Evolutionary conservation across 306 rosid genomes (phyloP), one percentile per base, ranked within the genome.

Genomic region (Begonia fuchsioides): DNA sequence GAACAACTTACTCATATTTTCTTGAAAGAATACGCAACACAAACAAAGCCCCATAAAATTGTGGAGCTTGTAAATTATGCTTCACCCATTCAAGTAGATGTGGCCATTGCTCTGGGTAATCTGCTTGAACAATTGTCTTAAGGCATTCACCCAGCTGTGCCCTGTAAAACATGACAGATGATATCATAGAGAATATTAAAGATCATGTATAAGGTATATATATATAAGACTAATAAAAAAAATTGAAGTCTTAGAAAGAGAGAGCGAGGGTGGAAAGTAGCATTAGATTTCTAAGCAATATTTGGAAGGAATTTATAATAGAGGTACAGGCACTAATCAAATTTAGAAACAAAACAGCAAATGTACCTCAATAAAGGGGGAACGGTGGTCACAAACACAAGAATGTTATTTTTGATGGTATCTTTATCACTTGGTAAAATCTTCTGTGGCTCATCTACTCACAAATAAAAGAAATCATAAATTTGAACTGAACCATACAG

Each of bases 91-190:
- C 93, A 56, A 92, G 69, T 70, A 92, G 99, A 60, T 9, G 72
- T 4, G 88, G 87, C 99, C 99, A 92, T 58, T 86, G 99, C 74
- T 92, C 96, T 1, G 99, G 99, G 55, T 86, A 92, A 72, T 92
- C 96, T 40, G 93, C 73, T 63, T 80, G 86, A 61, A 92, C 60
- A 56, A 86, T 61, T 32, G 99, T 86, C 83, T 92, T 92, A 38
- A 92, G 72, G 83, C 94, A 86, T 68, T 86, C 99, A 47, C 99
- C 99, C 38, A 92, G 77, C 61, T 92, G 99, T 12, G 72, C 81
- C 81, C 99, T 92, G 68, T 44, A 69, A 39, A 72, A 46, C 53
- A 52, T 11, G 55, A 44, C 51, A 57, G 17, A 20, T 52, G 53
- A 54, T 43, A 16, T 52, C 5, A 20, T 20, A 54, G 49, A 14